Evolutionary conservation across 352 stramenopile genomes (phyloP), one percentile per base, ranked within the genome.

Genomic region (Globisporangium recalcitrans): DNA sequence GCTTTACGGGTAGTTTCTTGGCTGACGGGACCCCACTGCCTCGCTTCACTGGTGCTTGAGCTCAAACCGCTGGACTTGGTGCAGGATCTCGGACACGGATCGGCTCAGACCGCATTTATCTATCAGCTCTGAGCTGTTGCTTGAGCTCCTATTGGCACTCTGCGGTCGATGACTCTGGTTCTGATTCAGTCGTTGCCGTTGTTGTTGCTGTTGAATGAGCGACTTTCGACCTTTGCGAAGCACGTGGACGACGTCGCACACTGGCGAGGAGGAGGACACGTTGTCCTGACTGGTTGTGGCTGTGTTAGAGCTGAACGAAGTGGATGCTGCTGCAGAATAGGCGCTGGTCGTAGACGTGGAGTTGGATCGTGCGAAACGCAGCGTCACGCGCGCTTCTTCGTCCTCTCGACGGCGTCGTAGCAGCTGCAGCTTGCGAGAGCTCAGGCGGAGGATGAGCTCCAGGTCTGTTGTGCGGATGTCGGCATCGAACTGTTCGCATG

Each of bases 211-310:
- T 11, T 51, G 42, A 4, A 52, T n/a, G 13, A 67, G 46, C 26
- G 64, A 58, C 60, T 63, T 63, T 11, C 42, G n/a, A 16, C 64
- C 64, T 52, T 70, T 70, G 27, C 64, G 58, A 22, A 70, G 52
- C 27, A 62, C 16, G 46, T 67, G 40, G 21, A 67, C 51, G n/a
- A 57, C 51, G n/a, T 29, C 51, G 29, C 44, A 42, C 51, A 57
- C 51, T 44, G 51, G 29, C n/a, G 51, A 61, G 1, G 49, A 46
- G 8, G 51, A 60, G n/a, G 3, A 8, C 4, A 21, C 4, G 29
- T 21, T 3, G 58, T 36, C 22, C n/a, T 55, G 58, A 7, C 10
- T 48, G 31, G 16, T 4, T 21, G 11, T 44, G 27, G 8, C 21
- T 57, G 27, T 29, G n/a, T 44, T 19, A 29, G n/a, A 44, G 22